phyloP scores from a whole-genome alignment of 2,329 filamentous ascomycete genomes.

The Metarhizium anisopliae region DNA sequence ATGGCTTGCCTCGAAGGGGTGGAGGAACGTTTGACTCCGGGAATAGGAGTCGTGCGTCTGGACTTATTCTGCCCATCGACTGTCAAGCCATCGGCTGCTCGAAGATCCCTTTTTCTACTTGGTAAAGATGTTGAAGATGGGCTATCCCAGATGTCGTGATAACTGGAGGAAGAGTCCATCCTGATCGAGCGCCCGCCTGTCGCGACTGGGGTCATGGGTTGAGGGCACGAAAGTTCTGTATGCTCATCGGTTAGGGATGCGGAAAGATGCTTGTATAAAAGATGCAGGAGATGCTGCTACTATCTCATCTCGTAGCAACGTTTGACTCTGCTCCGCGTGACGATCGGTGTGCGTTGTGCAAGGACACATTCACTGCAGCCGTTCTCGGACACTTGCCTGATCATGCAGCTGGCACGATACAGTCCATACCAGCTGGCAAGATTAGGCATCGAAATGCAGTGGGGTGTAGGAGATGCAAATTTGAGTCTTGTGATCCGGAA shows the following conservation, averaged over 20 bases:
- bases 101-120: constrained; percentile 20
- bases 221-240: neutral
- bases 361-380: neutral
- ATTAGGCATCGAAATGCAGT: neutral
- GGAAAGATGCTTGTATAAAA: neutral
- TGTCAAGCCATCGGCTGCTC: constrained; percentile 10
- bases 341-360: neutral
- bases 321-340: neutral
- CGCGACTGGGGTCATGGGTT: neutral
- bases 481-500: neutral
- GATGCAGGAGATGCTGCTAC: neutral
- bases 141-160: constrained; percentile 3
- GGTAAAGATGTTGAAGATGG: constrained; percentile 12
- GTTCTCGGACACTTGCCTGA: neutral
- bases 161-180: neutral
- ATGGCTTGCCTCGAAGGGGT: neutral
- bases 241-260: neutral
- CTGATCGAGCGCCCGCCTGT: neutral
- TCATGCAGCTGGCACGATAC: neutral
- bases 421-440: neutral
- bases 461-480: neutral
- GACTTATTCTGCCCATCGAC: constrained; percentile 20
- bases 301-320: neutral
- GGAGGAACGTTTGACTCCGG: neutral
- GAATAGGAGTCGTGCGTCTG: constrained; percentile 20